phyloP scores from a whole-genome alignment of 345 rosid genomes.

The Lepidium sativum region DNA sequence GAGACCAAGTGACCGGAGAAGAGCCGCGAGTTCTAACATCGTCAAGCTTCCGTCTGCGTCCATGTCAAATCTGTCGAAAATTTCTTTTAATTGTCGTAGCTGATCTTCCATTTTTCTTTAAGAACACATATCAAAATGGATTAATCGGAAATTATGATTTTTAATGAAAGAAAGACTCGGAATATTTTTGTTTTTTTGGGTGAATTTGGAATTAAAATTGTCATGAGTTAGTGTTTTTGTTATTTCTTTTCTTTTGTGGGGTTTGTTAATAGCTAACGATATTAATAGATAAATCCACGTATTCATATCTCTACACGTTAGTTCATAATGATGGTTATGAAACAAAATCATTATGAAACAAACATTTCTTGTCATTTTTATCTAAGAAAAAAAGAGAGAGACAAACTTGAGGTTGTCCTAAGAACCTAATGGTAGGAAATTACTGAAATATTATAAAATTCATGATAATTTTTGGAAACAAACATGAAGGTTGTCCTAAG shows the following conservation, averaged over 20 bases:
- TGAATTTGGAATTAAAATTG: neutral
- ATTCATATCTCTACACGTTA: neutral
- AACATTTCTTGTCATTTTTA: neutral
- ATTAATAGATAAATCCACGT: slow-evolving; percentile 7
- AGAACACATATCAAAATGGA: neutral
- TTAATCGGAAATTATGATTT: neutral
- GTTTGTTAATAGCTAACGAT: neutral
- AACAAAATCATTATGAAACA: no score
- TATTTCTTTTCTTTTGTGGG: neutral
- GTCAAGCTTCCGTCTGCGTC: slow-evolving; percentile 93
- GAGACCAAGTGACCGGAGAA: slow-evolving; percentile 63
- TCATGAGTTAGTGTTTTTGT: neutral
- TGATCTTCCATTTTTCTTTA: slow-evolving; percentile 29
- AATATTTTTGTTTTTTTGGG: neutral
- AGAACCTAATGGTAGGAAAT: neutral
- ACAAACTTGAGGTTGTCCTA: neutral
- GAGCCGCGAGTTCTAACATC: slow-evolving; percentile 76
- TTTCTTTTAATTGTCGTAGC: slow-evolving; percentile 47
- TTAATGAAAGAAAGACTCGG: neutral
- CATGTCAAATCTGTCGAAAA: slow-evolving; percentile 69
- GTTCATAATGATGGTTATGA: neutral
- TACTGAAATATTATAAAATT: neutral
- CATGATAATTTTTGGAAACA: neutral
- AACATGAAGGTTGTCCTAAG: neutral
- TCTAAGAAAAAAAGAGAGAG: neutral